Evolutionary conservation across 2,329 filamentous ascomycete species (phyloP), one percentile per base, ranked within the genome.

Genomic region (Zopfia rhizophila): DNA sequence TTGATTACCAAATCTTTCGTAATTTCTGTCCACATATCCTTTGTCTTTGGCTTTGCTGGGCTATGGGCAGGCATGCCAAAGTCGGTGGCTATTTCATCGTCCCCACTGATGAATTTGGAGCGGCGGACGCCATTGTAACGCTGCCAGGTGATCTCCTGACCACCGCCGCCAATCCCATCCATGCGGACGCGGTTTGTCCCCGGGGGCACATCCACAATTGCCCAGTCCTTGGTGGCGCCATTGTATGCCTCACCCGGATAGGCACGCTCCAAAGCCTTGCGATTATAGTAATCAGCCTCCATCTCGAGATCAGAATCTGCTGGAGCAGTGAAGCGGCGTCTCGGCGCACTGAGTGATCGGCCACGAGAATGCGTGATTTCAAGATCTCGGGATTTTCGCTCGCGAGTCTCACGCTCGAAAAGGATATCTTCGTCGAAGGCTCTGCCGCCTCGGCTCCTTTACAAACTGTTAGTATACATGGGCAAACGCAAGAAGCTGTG

Each of bases 11-110:
- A 75, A 58, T 96, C 92, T 74, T 96, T 96, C 32, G 93, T 96
- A 60, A 99, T 91, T 73, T 97, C 94, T 0, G 94, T 99, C 93
- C 93, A 97, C 77, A 96, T 89, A 49, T 78, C 76, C 51, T 69
- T 68, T 28, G 66, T 59, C 54, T 73, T 75, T n/a, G 61, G 55
- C 46, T 71, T 72, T 21, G 63, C 55, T 19, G 55, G 51, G 12
- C 39, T 45, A 3, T 47, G 31, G 12, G 43, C 36, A 52, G 68
- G 62, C 36, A 61, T 63, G 27, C 74, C 71, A 53, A 72, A 76
- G 51, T 73, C 78, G 29, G 63, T 75, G 73, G 72, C 68, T 44
- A 71, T 75, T 31, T 75, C 71, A 29, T 87, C 83, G 19, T 62
- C 86, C 48, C 90, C 87, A 3, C 87, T 82, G 36, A 88, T 79